phyloP scores from a whole-genome alignment of 345 rosid species.

The Diplotaxis tenuifolia region DNA sequence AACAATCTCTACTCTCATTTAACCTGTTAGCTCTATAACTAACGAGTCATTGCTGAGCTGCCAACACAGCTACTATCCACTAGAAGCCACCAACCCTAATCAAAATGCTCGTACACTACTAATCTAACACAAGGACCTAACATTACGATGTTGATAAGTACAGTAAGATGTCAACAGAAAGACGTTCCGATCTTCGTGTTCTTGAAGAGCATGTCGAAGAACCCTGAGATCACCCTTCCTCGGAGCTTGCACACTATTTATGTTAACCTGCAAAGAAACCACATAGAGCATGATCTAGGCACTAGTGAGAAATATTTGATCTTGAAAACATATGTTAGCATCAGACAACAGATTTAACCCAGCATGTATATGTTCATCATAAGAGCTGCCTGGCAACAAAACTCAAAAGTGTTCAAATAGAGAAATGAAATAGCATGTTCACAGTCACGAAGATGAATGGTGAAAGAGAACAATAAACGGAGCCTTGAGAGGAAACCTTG shows the following conservation, averaged over 20 bases:
- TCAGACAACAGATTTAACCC: constrained; percentile 86
- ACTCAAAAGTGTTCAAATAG: background rate
- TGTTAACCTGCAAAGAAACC: constrained; percentile 65
- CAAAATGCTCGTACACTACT: constrained; percentile 1
- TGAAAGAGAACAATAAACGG: no score
- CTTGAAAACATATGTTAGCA: constrained; percentile 42
- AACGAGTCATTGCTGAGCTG: background rate
- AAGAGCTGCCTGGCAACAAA: constrained; percentile 76
- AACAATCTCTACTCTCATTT: background rate
- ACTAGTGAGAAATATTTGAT: background rate
- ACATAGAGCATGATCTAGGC: background rate
- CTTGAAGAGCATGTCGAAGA: constrained; percentile 80
- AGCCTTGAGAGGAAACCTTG: no score
- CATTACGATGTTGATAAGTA: background rate
- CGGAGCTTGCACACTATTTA: constrained; percentile 62
- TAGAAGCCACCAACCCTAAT: background rate
- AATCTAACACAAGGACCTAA: background rate
- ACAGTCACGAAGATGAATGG: background rate
- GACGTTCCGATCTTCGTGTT: constrained; percentile 75
- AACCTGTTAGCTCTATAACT: constrained; percentile 4
- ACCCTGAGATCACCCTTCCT: constrained; percentile 85
- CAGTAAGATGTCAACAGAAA: constrained; percentile 11
- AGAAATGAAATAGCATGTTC: background rate
- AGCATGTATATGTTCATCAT: constrained; percentile 94
- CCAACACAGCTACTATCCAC: constrained; percentile 5